These are phyloP conservation scores for Novymonas esmeraldas DNA, from an alignment of 208 protist genomes.

Conservation along the genomic window DNA sequence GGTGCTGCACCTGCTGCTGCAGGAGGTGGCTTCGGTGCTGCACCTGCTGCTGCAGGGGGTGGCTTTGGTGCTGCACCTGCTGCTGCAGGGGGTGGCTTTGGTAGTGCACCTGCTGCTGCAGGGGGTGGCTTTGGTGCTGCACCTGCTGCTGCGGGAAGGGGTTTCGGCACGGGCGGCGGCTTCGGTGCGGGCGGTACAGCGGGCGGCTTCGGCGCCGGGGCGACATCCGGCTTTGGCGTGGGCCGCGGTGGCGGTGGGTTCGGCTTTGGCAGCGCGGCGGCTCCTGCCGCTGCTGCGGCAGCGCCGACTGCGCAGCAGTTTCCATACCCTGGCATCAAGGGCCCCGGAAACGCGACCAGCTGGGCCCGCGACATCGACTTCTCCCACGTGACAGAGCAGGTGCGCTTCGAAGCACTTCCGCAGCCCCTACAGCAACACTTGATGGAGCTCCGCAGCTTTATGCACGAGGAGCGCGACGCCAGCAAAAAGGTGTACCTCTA, in stretches of 20 bases:
- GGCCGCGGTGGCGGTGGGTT: constrained; percentile 5
- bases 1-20: constrained; percentile 16
- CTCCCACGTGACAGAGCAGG: constrained; percentile 70
- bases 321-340: constrained; percentile 71
- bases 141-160: not conserved
- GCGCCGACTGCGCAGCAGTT: constrained; percentile 39
- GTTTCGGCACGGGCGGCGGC: constrained; percentile 9
- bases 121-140: constrained; percentile 22
- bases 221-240: constrained; percentile 3
- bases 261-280: constrained; percentile 23
- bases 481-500: constrained; percentile 56
- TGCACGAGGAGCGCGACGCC: constrained; percentile 64
- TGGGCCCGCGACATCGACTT: constrained; percentile 73
- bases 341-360: constrained; percentile 63
- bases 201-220: constrained; percentile 40
- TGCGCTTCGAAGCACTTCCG: constrained; percentile 68
- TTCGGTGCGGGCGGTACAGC: constrained; percentile 2
- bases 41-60: constrained; percentile 20
- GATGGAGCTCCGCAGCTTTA: constrained; percentile 77
- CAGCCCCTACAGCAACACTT: constrained; percentile 73
- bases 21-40: constrained; percentile 23
- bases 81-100: constrained; percentile 31
- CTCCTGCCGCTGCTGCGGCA: constrained; percentile 5
- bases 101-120: constrained; percentile 26
- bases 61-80: constrained; percentile 37